phyloP scores from a whole-genome alignment of 305 asterid genomes.

The Plantago rigida region DNA sequence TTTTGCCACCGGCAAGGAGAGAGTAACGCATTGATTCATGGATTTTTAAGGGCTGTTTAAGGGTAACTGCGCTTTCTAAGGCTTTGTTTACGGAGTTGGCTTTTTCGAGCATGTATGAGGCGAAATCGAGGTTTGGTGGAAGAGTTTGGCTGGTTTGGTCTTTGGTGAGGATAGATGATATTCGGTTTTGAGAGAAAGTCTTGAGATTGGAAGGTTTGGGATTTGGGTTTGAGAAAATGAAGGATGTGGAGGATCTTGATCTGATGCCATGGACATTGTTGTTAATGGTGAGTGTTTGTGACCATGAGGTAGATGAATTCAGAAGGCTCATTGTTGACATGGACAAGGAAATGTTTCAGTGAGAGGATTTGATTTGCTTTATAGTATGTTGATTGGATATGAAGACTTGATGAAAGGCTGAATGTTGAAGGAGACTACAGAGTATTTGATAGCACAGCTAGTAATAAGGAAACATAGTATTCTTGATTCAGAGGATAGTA shows the following conservation, averaged over 20 bases:
- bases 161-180: conserved; percentile 28
- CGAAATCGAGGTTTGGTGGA: conserved; percentile 27
- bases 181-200: background rate
- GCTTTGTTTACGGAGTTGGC: conserved; percentile 40
- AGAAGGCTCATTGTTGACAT: conserved; percentile 23
- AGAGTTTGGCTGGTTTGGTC: conserved; percentile 9
- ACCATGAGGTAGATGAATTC: conserved; percentile 24
- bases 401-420: too few relatives aligned
- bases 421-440: too few relatives aligned
- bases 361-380: background rate
- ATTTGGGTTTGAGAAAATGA: background rate
- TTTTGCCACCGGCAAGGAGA: conserved; percentile 54
- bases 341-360: background rate
- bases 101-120: conserved; percentile 36
- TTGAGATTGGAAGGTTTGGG: background rate
- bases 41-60: conserved; percentile 34
- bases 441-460: too few relatives aligned
- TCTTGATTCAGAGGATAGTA: too few relatives aligned
- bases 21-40: conserved; percentile 57
- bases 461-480: too few relatives aligned
- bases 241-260: conserved; percentile 18
- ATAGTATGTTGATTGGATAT: too few relatives aligned
- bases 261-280: background rate
- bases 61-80: conserved; percentile 30
- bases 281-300: conserved; percentile 4